phyloP scores from a whole-genome alignment of 768 basidiomycete genomes.

The Glaciozyma martinii region DNA sequence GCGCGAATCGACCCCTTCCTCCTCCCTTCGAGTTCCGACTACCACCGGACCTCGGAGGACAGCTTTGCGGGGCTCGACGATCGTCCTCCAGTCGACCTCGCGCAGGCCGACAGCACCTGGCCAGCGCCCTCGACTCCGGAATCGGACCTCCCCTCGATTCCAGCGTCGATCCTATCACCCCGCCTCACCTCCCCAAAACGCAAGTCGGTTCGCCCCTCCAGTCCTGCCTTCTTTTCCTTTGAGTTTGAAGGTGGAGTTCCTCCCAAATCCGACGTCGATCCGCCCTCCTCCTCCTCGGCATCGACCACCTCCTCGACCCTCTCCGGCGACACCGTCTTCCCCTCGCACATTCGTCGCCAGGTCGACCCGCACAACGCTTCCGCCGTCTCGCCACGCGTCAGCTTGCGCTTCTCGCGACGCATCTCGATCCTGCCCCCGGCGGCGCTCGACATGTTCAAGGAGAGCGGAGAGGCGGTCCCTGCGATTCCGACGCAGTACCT shows the following conservation, averaged over 20 bases:
- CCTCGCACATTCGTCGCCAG: constrained; percentile 13
- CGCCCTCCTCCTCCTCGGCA: neutral
- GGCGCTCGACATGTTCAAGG: constrained; percentile 35
- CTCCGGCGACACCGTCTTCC: constrained; percentile 2
- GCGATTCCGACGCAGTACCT: constrained; percentile 31
- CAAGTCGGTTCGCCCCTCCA: neutral
- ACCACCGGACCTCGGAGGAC: neutral
- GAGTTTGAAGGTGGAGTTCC: constrained; percentile 24
- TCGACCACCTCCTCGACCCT: neutral
- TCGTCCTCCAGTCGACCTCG: constrained; percentile 5
- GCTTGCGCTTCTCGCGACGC: constrained; percentile 37
- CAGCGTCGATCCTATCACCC: neutral
- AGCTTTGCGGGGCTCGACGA: neutral
- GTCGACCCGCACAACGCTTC: constrained; percentile 6
- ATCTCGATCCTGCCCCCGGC: constrained; percentile 37
- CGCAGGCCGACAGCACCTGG: neutral
- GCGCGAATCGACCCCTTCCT: constrained; percentile 16
- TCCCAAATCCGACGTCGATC: constrained; percentile 20
- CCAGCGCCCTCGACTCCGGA: neutral
- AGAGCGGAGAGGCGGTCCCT: constrained; percentile 31
- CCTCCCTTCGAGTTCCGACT: neutral
- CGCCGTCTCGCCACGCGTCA: constrained; percentile 33
- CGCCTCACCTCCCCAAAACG: constrained; percentile 5
- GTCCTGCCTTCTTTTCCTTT: constrained; percentile 28
- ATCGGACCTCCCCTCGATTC: neutral